Percentiles rank a stretch among this genome's conserved stretches.
These are phyloP conservation scores for Gracilaria caudata DNA, from an alignment of 23 red algal species.

Conservation along the genomic window DNA sequence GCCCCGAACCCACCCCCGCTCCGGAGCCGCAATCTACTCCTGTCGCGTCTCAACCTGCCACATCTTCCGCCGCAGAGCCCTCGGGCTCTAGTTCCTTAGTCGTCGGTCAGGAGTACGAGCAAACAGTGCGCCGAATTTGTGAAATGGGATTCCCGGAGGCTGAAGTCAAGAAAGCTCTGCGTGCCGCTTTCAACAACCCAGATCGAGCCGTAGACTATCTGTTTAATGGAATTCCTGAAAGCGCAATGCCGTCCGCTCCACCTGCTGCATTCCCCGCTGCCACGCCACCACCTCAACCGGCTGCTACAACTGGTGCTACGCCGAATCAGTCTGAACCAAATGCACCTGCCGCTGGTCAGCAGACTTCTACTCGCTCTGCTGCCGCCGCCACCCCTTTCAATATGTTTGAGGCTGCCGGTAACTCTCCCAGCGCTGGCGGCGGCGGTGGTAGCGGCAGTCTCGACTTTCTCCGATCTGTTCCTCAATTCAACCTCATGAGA, in stretches of 20 bases:
- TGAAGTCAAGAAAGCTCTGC: slow-evolving; percentile 78
- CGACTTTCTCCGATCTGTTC: slow-evolving; percentile 79
- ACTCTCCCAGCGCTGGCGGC: slow-evolving; percentile 13
- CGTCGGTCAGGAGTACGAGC: slow-evolving; percentile 71
- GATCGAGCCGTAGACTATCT: slow-evolving; percentile 96
- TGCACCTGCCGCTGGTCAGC: slow-evolving; percentile 4
- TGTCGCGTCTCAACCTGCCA: neutral
- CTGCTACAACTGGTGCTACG: neutral
- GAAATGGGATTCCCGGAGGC: slow-evolving; percentile 98
- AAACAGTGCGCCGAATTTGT: slow-evolving; percentile 72
- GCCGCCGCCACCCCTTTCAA: slow-evolving; percentile 66
- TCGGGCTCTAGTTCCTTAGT: slow-evolving; percentile 50
- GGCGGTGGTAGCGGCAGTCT: slow-evolving; percentile 58
- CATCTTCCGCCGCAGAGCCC: slow-evolving; percentile 12
- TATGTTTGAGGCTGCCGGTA: slow-evolving; percentile 70
- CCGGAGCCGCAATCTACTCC: slow-evolving; percentile 9
- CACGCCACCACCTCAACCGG: neutral
- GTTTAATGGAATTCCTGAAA: slow-evolving; percentile 78
- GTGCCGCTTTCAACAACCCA: slow-evolving; percentile 96
- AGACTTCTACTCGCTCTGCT: neutral
- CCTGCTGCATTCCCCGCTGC: slow-evolving; percentile 5
- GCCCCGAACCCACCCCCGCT: slow-evolving; percentile 1
- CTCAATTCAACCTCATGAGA: slow-evolving; percentile 89
- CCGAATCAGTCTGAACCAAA: neutral
- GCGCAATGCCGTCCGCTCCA: neutral